These are phyloP conservation scores for Stachybotrys chartarum DNA, from an alignment of 2,329 filamentous ascomycete species.

Conservation along the genomic window DNA sequence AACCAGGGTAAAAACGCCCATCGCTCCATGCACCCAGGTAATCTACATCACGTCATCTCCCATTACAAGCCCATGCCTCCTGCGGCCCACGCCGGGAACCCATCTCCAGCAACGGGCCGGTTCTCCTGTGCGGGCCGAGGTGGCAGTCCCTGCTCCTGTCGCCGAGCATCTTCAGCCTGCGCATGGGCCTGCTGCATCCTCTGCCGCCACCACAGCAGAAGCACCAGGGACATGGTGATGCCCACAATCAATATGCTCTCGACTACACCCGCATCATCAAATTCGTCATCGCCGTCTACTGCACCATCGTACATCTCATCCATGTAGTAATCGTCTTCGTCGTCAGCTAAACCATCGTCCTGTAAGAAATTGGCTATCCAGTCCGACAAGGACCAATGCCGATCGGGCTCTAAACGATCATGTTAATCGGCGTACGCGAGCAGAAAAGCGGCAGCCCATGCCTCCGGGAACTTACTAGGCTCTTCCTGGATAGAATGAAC, in stretches of 20 bases:
- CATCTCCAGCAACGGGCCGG: slow-evolving; percentile 13
- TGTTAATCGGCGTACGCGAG: slow-evolving; percentile 17
- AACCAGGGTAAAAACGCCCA: slow-evolving; percentile 6
- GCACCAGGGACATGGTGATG: slow-evolving; percentile 65
- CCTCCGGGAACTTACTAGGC: slow-evolving; percentile 52
- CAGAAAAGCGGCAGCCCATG: background rate
- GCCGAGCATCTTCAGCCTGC: slow-evolving; percentile 23
- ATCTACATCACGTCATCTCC: slow-evolving; percentile 1
- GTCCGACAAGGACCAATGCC: slow-evolving; percentile 72
- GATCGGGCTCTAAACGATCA: slow-evolving; percentile 48
- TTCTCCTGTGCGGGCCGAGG: slow-evolving; percentile 15
- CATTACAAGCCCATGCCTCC: slow-evolving; percentile 25
- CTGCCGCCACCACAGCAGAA: slow-evolving; percentile 76
- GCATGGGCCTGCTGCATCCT: slow-evolving; percentile 54
- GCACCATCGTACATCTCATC: slow-evolving; percentile 48
- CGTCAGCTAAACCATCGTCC: slow-evolving; percentile 58
- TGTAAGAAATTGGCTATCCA: slow-evolving; percentile 84
- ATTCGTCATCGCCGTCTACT: slow-evolving; percentile 52
- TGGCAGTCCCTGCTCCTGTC: slow-evolving; percentile 23
- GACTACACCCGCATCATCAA: slow-evolving; percentile 69
- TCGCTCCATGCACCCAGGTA: slow-evolving; percentile 7
- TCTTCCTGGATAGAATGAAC: slow-evolving; percentile 91
- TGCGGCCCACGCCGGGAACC: slow-evolving; percentile 27
- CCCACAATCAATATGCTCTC: slow-evolving; percentile 81
- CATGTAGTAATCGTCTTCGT: slow-evolving; percentile 48